Percentiles rank a stretch among this genome's conserved stretches.
Evolutionary conservation across 2,329 filamentous ascomycete genomes (phyloP).

Genomic region (Thermothelomyces thermophilus): DNA sequence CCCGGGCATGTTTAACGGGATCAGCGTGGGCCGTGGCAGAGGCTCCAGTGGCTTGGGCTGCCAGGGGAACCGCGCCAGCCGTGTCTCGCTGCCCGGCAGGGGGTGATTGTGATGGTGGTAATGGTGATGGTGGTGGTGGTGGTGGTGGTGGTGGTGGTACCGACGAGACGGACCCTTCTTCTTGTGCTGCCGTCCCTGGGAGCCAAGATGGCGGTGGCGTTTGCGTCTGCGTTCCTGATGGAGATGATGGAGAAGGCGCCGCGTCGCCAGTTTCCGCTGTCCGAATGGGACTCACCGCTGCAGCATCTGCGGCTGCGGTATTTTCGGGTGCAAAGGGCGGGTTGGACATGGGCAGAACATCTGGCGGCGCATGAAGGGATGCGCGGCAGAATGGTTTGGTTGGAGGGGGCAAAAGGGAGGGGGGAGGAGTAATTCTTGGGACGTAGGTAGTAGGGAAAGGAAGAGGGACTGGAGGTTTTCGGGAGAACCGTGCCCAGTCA

Average conservation of each 20-base stretch:
- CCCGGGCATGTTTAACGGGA: constrained; percentile 43
- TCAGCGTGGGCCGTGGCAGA: constrained; percentile 30
- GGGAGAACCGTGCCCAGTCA: constrained; percentile 1
- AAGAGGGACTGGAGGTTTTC: not conserved
- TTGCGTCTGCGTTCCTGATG: constrained; percentile 3
- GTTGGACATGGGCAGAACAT: constrained; percentile 55
- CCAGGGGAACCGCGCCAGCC: constrained; percentile 20
- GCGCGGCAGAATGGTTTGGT: constrained; percentile 6
- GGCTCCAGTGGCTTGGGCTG: constrained; percentile 17
- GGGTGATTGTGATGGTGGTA: constrained; percentile 6
- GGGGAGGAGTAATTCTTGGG: not conserved
- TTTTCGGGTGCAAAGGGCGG: constrained; percentile 45
- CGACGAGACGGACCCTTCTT: constrained; percentile 16
- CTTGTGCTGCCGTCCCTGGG: constrained; percentile 6
- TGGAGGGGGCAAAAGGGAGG: not conserved
- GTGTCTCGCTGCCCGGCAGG: constrained; percentile 15
- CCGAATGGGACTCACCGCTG: constrained; percentile 35
- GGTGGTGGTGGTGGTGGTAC: constrained; percentile 18
- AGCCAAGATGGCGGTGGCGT: constrained; percentile 7
- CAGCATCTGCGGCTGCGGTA: constrained; percentile 42
- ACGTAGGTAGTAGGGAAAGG: not conserved
- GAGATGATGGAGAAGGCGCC: constrained; percentile 2
- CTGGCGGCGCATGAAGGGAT: constrained; percentile 31
- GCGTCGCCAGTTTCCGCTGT: constrained; percentile 11
- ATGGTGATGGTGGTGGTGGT: no score